These are phyloP conservation scores for Daldinia loculata DNA, from an alignment of 495 filamentous ascomycete genomes.

Conservation along the genomic window DNA sequence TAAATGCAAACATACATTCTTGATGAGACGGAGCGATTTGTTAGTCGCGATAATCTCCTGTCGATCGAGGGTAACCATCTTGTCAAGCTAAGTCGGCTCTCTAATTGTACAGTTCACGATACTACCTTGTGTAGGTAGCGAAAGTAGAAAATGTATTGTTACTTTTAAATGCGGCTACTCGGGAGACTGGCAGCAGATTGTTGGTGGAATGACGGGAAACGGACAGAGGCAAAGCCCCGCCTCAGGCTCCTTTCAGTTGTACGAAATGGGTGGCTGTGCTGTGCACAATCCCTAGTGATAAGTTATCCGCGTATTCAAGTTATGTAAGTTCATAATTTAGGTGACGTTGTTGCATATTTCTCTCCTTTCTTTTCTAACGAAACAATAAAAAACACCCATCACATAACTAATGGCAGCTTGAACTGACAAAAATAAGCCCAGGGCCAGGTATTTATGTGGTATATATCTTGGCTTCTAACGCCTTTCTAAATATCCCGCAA, in stretches of 20 bases:
- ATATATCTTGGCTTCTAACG: neutral
- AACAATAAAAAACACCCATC: neutral
- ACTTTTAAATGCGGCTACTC: neutral
- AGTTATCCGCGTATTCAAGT: neutral
- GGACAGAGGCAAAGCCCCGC: slow-evolving; percentile 4
- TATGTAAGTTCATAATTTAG: neutral
- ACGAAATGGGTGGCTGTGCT: slow-evolving; percentile 1
- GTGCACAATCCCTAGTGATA: neutral
- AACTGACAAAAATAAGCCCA: neutral
- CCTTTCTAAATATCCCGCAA: slow-evolving; percentile 7
- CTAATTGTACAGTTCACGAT: too few relatives aligned
- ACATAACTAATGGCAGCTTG: neutral
- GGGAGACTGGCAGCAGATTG: neutral
- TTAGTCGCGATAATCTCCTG: slow-evolving; percentile 69
- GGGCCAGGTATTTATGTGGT: neutral
- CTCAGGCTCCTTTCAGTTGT: slow-evolving; percentile 2
- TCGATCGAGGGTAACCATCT: slow-evolving; percentile 57
- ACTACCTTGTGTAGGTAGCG: neutral
- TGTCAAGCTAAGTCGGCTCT: slow-evolving; percentile 8
- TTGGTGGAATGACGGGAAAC: neutral
- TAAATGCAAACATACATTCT: slow-evolving; percentile 64
- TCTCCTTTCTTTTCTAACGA: neutral
- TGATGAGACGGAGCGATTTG: slow-evolving; percentile 85
- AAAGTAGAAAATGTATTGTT: neutral
- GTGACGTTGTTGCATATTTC: neutral